Evolutionary conservation across 805 yeast genomes (phyloP).

Genomic region (Kluyveromyces aestuarii): DNA sequence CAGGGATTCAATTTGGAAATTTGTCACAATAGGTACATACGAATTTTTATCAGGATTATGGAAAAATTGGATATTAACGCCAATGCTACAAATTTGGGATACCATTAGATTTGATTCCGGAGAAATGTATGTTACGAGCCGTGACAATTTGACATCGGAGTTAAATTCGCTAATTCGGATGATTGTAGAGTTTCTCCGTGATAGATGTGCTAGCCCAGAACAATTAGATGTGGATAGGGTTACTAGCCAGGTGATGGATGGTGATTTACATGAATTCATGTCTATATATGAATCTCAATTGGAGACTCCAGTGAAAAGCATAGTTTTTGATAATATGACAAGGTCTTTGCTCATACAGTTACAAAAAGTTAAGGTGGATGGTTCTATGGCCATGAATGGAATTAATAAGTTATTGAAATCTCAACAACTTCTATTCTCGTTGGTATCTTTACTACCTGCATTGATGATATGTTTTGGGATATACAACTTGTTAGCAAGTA

Average conservation of each 20-base stretch:
- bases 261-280: conserved; percentile 76
- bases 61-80: conserved; percentile 77
- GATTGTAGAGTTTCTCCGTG: conserved; percentile 50
- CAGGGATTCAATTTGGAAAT: conserved; percentile 1
- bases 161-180: conserved; percentile 74
- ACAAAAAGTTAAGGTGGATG: conserved; percentile 96
- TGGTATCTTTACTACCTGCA: conserved; percentile 83
- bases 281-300: conserved; percentile 71
- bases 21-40: conserved; percentile 24
- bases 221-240: conserved; percentile 15
- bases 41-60: conserved; percentile 42
- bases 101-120: conserved; percentile 70
- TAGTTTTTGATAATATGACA: conserved; percentile 58
- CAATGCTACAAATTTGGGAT: conserved; percentile 58
- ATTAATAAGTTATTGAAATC: conserved; percentile 83
- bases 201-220: conserved; percentile 10
- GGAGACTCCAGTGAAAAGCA: conserved; percentile 53
- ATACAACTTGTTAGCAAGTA: conserved; percentile 16
- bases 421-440: conserved; percentile 90
- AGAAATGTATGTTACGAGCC: neutral
- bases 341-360: conserved; percentile 78
- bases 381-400: conserved; percentile 80
- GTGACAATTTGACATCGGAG: conserved; percentile 38
- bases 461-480: conserved; percentile 45
- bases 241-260: conserved; percentile 46